A percentile compares a stretch with the other conserved stretches of the same genome.
Conservation (phyloP, 148 eudicot genomes). For the Nyssa sinensis region DNA sequence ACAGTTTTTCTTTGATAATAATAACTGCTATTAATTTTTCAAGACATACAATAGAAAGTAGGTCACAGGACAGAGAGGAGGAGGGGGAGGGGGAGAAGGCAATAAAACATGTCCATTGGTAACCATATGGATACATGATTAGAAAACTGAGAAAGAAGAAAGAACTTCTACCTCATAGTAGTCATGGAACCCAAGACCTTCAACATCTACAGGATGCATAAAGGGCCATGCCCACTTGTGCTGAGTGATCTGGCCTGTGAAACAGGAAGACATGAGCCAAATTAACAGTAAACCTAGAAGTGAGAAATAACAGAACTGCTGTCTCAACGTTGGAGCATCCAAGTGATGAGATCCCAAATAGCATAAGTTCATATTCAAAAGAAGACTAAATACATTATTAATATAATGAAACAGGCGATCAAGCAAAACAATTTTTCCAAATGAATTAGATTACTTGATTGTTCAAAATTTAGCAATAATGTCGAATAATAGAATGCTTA, state of each 20-base stretch:
- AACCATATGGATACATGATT: not conserved
- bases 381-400: not conserved
- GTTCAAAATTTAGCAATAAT: not conserved
- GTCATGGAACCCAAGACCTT: constrained; percentile 77
- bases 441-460: not conserved
- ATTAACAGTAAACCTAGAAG: constrained; percentile 3
- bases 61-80: too few species aligned
- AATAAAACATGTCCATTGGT: not conserved
- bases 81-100: too few species aligned
- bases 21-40: not conserved
- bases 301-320: not conserved
- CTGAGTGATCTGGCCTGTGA: constrained; percentile 55
- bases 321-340: not conserved
- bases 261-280: constrained; percentile 2
- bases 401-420: not conserved
- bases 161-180: constrained; percentile 58
- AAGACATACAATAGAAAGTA: not conserved
- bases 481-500: not conserved
- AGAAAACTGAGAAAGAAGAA: not conserved
- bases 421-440: too few species aligned
- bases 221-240: constrained; percentile 90
- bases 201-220: constrained; percentile 87
- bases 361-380: not conserved
- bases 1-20: not conserved
- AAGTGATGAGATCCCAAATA: not conserved